Percentiles rank a stretch among this genome's conserved stretches.
Evolutionary conservation across 1,139 yeast genomes (phyloP).

Genomic region (Pichia sp.): DNA sequence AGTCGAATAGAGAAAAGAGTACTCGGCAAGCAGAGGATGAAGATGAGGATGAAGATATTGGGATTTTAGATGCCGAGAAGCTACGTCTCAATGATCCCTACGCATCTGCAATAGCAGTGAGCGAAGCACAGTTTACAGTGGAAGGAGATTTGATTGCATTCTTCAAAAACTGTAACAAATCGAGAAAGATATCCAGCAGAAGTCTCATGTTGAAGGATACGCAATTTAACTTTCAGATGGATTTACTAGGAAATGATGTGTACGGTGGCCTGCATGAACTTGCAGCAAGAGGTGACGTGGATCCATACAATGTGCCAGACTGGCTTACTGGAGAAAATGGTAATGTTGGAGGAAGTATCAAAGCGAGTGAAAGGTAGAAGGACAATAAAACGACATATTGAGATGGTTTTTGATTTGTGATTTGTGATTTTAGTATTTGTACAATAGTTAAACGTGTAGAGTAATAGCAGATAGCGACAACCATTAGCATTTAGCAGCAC

Average conservation of each 20-base stretch:
- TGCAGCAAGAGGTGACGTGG: conserved; percentile 45
- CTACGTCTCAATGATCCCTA: conserved; percentile 29
- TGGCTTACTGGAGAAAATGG: conserved; percentile 69
- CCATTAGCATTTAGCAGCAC: too few species aligned
- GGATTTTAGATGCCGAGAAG: conserved; percentile 9
- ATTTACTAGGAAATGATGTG: conserved; percentile 64
- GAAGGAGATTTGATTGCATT: conserved; percentile 4
- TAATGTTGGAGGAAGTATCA: conserved; percentile 1
- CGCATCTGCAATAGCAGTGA: conserved; percentile 49
- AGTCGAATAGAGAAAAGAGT: too few species aligned
- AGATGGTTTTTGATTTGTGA: too few species aligned
- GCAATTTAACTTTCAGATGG: conserved; percentile 35
- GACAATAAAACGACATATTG: too few species aligned
- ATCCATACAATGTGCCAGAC: conserved; percentile 54
- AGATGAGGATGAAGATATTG: conserved; percentile 20
- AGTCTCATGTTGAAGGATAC: too few species aligned
- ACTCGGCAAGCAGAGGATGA: conserved; percentile 20
- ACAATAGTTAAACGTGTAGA: too few species aligned
- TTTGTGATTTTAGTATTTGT: too few species aligned
- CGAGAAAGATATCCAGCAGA: conserved; percentile 1
- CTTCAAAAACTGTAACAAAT: background rate
- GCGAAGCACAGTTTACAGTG: conserved; percentile 40
- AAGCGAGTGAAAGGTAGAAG: conserved; percentile 1
- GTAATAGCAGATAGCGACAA: too few species aligned
- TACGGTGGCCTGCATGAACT: conserved; percentile 76